Evolutionary conservation across 2,329 filamentous ascomycete genomes (phyloP), one percentile per base, ranked within the genome.

Genomic region (Trichoderma koningii): DNA sequence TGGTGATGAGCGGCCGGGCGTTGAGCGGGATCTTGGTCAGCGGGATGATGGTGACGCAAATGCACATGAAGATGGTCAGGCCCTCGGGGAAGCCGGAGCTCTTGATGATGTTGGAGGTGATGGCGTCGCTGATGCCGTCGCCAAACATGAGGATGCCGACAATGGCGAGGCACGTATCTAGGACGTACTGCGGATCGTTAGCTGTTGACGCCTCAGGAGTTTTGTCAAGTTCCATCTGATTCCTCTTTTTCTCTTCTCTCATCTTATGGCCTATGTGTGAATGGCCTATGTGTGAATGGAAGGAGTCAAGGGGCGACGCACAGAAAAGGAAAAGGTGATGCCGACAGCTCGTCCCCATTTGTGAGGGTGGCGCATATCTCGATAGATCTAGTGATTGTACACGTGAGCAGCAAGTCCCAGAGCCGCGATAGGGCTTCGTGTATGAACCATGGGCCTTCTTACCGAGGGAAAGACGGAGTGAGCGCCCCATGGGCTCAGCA

Each of bases 101-200:
- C 60, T 84, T 81, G 69, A 98, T 85, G 66, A 99, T 89, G 77
- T 97, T 98, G 72, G 90, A 89, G 0, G 95, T 97, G 74, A 98
- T 89, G 76, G 96, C 92, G 68, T 97, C 93, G 64, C 84, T 85
- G 62, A 97, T 91, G n/a, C 81, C 84, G 70, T 96, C 91, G 67
- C 94, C 94, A 76, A 97, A 99, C 94, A 99, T 98, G 69, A 97
- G 83, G 65, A 95, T 85, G 45, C 95, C 94, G 12, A 91, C 86
- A 51, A 95, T 85, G 28, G 92, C 93, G 74, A 96, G 93, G 52
- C 87, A 85, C 28, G 89, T 83, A 75, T 98, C 94, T 14, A 98
- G 84, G 21, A 91, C 73, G 75, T 92, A 94, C 87, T 90, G 64
- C 17, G 7, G 5, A 7, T 53, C 17, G 52, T 63, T n/a, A 63